Evolutionary conservation across 257 asterid species (phyloP).

Genomic region (Gentiana straminea): DNA sequence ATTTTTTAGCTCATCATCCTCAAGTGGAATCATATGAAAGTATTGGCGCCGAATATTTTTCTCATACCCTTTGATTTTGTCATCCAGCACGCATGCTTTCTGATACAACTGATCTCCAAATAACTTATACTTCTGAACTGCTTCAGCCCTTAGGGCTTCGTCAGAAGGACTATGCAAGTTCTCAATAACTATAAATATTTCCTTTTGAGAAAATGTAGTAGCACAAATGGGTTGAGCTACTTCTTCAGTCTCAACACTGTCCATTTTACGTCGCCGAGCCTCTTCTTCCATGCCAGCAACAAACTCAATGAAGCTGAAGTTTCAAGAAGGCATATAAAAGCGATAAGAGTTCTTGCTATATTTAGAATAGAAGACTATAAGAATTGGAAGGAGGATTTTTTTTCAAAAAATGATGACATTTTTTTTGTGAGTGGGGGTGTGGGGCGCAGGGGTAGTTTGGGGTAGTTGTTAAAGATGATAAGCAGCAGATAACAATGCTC

Average conservation of each 20-base stretch:
- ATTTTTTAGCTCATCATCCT: conserved; percentile 48
- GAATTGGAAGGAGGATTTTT: neutral
- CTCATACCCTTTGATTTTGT: conserved; percentile 56
- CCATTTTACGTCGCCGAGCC: conserved; percentile 28
- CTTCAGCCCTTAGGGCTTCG: conserved; percentile 40
- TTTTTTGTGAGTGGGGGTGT: too few species aligned
- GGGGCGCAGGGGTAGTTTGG: too few species aligned
- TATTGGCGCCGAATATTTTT: conserved; percentile 44
- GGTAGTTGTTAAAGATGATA: too few species aligned
- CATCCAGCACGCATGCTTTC: conserved; percentile 50
- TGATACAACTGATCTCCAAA: conserved; percentile 60
- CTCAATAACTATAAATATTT: conserved; percentile 47
- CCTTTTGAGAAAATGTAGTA: conserved; percentile 29
- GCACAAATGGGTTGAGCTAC: conserved; percentile 23
- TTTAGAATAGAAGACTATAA: neutral
- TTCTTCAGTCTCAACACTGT: conserved; percentile 26
- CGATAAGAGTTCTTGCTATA: too few species aligned
- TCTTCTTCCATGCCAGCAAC: conserved; percentile 64
- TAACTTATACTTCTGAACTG: conserved; percentile 48
- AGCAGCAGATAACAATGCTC: too few species aligned
- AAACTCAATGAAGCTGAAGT: conserved; percentile 69
- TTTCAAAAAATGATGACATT: neutral
- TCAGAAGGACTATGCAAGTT: conserved; percentile 59
- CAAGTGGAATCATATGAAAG: conserved; percentile 60
- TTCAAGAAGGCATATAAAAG: conserved; percentile 13